Conservation (phyloP, 257 asterid genomes). For the Verbascum thapsus region DNA sequence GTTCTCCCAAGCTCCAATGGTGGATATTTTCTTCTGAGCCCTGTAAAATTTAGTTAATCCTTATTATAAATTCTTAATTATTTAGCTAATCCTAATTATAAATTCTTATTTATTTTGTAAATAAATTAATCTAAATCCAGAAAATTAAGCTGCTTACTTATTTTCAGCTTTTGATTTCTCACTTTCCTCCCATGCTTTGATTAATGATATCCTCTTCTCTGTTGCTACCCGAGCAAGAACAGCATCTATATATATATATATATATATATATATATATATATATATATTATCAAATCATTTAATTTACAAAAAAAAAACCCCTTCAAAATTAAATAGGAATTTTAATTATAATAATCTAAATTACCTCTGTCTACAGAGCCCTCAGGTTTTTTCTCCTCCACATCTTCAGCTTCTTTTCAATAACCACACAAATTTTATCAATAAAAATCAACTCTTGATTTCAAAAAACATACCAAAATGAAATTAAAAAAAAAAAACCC, state of each 20-base stretch:
- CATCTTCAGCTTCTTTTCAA: slow-evolving; percentile 51
- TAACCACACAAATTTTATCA: background rate
- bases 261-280: slow-evolving; percentile 21
- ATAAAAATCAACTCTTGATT: too few relatives aligned
- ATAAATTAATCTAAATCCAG: too few relatives aligned
- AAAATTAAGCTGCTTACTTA: slow-evolving; percentile 41
- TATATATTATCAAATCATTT: background rate
- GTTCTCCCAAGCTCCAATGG: slow-evolving; percentile 60
- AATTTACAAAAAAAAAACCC: background rate
- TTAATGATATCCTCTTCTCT: slow-evolving; percentile 73
- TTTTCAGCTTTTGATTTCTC: slow-evolving; percentile 84
- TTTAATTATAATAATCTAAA: background rate
- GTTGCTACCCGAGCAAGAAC: slow-evolving; percentile 82
- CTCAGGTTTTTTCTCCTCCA: slow-evolving; percentile 69
- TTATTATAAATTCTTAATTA: too few relatives aligned
- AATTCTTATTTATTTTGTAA: slow-evolving; percentile 20
- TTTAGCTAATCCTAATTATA: too few relatives aligned
- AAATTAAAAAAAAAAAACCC: background rate
- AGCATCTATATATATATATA: slow-evolving; percentile 59
- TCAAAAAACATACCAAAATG: slow-evolving; percentile 1
- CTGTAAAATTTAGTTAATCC: slow-evolving; percentile 31
- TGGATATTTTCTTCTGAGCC: slow-evolving; percentile 53
- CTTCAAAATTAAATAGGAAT: background rate
- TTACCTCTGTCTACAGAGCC: slow-evolving; percentile 90
- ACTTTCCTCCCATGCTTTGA: slow-evolving; percentile 98